Evolutionary conservation across 805 yeast species (phyloP).

Genomic region (Grigorovia humatica): DNA sequence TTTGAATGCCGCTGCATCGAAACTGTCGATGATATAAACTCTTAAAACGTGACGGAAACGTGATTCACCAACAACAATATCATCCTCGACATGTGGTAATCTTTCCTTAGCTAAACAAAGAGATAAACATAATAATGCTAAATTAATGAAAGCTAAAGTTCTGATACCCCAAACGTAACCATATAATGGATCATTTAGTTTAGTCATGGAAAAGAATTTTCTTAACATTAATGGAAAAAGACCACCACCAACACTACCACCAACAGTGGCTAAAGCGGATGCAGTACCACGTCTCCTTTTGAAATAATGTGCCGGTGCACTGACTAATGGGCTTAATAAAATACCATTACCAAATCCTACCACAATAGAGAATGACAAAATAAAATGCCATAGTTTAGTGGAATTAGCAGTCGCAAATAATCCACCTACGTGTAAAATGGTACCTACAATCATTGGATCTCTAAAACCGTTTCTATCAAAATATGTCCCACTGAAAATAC

Average conservation of each 20-base stretch:
- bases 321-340: slow-evolving; percentile 45
- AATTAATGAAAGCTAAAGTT: slow-evolving; percentile 36
- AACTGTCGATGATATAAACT: slow-evolving; percentile 23
- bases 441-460: slow-evolving; percentile 33
- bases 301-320: slow-evolving; percentile 59
- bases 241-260: slow-evolving; percentile 47
- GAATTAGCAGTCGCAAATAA: slow-evolving; percentile 44
- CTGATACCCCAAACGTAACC: slow-evolving; percentile 53
- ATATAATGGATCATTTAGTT: slow-evolving; percentile 17
- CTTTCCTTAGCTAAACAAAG: slow-evolving; percentile 34
- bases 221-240: slow-evolving; percentile 44
- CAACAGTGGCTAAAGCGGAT: slow-evolving; percentile 37
- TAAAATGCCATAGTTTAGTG: slow-evolving; percentile 45
- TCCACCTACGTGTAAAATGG: slow-evolving; percentile 36
- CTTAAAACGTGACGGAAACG: slow-evolving; percentile 19
- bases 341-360: slow-evolving; percentile 51
- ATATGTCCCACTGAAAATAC: slow-evolving; percentile 45
- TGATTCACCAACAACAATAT: slow-evolving; percentile 9
- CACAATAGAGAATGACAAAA: slow-evolving; percentile 43
- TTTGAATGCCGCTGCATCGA: slow-evolving; percentile 31
- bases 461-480: slow-evolving; percentile 46
- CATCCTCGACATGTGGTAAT: slow-evolving; percentile 33
- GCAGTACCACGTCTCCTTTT: slow-evolving; percentile 46
- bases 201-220: slow-evolving; percentile 29
- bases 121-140: slow-evolving; percentile 29